Evolutionary conservation across 495 filamentous ascomycete genomes (phyloP), one percentile per base, ranked within the genome.

Genomic region (Neurospora sp.): DNA sequence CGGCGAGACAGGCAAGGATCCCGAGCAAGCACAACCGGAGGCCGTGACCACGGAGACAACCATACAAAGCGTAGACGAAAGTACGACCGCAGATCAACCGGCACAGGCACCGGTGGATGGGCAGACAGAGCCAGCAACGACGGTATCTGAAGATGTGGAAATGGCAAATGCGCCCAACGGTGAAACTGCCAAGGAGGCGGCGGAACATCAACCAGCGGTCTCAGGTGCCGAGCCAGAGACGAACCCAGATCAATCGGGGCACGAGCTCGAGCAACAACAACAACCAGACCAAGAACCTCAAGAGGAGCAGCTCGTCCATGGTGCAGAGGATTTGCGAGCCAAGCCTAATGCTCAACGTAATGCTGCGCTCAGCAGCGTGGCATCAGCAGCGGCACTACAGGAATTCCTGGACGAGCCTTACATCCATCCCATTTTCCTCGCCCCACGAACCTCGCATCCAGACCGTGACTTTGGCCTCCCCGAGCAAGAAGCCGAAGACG

Each of bases 361-460:
- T 18, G 53, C 73, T 42, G 75, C 70, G 5, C 73, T 65, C 27
- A 83, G 82, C 71, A 74, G 81, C 47, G 80, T 76, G 68, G 76
- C 75, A 71, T 85, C 87, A 27, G 79, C 86, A 86, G 53, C 53
- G 53, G 53, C 27, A 35, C 53, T 65, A 3, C 53, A 65, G 27
- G 53, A 65, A 68, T 83, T 84, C 31, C 83, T 81, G 75, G 80
- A 86, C 74, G 77, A 86, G 77, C 73, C 85, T 74, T 79, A 86
- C 77, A 90, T 97, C 37, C 93, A 98, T 75, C 93, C 96, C 3
- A 88, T 97, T 73, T 99, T 95, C 83, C 82, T 91, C n/a, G 85
- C 91, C 4, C 91, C 94, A 0, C 81, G 85, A n/a, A 79, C 85
- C 44, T 87, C 90, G 69, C 87, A 85, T n/a, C 89, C 92, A 2